These are phyloP conservation scores for Vigna reflexopilosa DNA, from an alignment of 306 rosid species.

Conservation along the genomic window DNA sequence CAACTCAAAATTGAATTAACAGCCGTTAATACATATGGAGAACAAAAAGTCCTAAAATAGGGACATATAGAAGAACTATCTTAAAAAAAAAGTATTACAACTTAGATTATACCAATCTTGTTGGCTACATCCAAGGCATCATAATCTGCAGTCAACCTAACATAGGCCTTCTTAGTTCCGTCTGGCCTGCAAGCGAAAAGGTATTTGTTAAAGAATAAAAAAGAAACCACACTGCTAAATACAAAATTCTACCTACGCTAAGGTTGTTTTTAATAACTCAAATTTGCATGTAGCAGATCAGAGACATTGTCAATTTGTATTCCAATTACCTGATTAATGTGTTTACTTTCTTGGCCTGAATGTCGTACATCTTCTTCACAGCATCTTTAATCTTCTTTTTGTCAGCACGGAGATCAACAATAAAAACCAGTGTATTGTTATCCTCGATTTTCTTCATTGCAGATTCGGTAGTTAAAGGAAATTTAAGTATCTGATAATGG, in stretches of 20 bases:
- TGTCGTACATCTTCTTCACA: conserved; percentile 91
- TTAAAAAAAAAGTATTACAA: background rate
- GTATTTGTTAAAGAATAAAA: conserved; percentile 9
- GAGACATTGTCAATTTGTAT: background rate
- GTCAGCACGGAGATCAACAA: conserved; percentile 86
- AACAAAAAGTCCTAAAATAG: conserved; percentile 42
- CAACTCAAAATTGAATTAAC: conserved; percentile 43
- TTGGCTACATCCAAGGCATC: conserved; percentile 96
- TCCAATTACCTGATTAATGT: conserved; percentile 81
- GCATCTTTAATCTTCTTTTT: conserved; percentile 90
- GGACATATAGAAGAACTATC: conserved; percentile 52
- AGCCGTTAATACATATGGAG: conserved; percentile 39
- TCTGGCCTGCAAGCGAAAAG: conserved; percentile 70
- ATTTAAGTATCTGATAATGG: conserved; percentile 86
- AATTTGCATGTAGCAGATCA: background rate
- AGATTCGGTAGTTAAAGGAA: conserved; percentile 81
- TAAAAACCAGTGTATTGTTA: conserved; percentile 83
- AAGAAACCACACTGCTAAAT: background rate
- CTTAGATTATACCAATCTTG: conserved; percentile 91
- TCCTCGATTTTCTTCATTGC: conserved; percentile 98
- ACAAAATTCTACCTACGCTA: background rate
- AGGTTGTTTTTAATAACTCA: background rate
- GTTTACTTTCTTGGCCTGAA: conserved; percentile 92
- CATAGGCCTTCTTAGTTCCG: conserved; percentile 95
- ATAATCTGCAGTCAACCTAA: conserved; percentile 81